Conservation (phyloP, 2,329 filamentous ascomycete species). For the Aureobasidium sp. region DNA sequence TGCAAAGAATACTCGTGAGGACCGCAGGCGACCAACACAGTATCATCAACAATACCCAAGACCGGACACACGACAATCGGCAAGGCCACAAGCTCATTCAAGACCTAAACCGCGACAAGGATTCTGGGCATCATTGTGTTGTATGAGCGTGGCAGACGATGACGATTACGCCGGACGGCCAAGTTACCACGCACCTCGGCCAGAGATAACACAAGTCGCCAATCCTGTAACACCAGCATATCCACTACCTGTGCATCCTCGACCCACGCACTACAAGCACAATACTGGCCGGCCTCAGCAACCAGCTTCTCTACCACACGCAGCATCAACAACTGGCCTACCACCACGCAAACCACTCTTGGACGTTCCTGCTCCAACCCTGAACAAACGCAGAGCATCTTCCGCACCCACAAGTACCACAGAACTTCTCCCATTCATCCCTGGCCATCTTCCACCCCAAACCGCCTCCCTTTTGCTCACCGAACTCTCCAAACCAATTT, state of each 20-base stretch:
- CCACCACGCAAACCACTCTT: constrained; percentile 23
- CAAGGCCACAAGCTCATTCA: background rate
- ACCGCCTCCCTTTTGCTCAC: constrained; percentile 63
- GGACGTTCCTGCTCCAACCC: constrained; percentile 23
- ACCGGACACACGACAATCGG: background rate
- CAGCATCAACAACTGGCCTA: constrained; percentile 2
- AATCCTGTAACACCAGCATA: constrained; percentile 15
- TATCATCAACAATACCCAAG: background rate
- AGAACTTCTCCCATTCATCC: constrained; percentile 60
- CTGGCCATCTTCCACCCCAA: constrained; percentile 56
- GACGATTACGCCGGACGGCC: constrained; percentile 35
- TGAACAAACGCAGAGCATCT: constrained; percentile 20
- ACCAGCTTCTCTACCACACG: constrained; percentile 16
- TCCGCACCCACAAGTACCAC: constrained; percentile 11
- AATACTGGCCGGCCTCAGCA: constrained; percentile 4
- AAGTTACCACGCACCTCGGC: constrained; percentile 24
- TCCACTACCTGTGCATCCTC: constrained; percentile 15
- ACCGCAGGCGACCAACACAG: background rate
- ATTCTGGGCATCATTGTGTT: constrained; percentile 40
- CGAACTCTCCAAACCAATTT: constrained; percentile 71
- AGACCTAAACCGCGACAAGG: constrained; percentile 15
- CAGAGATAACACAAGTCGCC: constrained; percentile 8
- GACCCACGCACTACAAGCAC: constrained; percentile 2
- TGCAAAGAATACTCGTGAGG: background rate
- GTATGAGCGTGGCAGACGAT: constrained; percentile 29